phyloP scores from a whole-genome alignment of 169 alveolate genomes.

The Theileria equi region DNA sequence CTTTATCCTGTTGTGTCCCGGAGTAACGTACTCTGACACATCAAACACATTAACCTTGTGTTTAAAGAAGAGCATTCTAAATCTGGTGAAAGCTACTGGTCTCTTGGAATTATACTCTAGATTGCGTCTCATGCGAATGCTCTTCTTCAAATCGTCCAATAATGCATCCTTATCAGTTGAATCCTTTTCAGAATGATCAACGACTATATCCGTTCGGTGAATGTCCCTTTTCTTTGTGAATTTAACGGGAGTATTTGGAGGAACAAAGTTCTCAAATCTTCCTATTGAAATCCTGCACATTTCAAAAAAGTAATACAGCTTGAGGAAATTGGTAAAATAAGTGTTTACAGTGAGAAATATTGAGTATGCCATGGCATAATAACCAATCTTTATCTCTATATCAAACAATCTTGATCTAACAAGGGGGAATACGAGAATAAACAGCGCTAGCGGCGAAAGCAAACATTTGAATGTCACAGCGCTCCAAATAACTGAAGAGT shows the following conservation, averaged over 20 bases:
- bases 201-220: constrained; percentile 4
- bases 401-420: background rate
- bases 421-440: constrained; percentile 6
- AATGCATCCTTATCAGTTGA: no score
- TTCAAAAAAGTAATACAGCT: no score
- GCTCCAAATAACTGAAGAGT: constrained; percentile 26
- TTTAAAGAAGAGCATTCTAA: background rate
- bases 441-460: background rate
- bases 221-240: background rate
- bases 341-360: background rate
- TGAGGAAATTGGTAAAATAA: no score
- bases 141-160: no score
- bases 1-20: constrained; percentile 8
- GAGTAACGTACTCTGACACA: background rate
- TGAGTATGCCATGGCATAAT: constrained; percentile 1
- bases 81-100: no score
- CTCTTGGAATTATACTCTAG: no score
- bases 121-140: no score
- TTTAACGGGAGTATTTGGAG: background rate
- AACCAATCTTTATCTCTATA: background rate
- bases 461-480: constrained; percentile 16
- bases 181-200: no score
- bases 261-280: constrained; percentile 3
- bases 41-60: constrained; percentile 1
- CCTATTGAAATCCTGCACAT: background rate